Evolutionary conservation across 805 yeast genomes (phyloP).

Genomic region (Nakazawaea siamensis): DNA sequence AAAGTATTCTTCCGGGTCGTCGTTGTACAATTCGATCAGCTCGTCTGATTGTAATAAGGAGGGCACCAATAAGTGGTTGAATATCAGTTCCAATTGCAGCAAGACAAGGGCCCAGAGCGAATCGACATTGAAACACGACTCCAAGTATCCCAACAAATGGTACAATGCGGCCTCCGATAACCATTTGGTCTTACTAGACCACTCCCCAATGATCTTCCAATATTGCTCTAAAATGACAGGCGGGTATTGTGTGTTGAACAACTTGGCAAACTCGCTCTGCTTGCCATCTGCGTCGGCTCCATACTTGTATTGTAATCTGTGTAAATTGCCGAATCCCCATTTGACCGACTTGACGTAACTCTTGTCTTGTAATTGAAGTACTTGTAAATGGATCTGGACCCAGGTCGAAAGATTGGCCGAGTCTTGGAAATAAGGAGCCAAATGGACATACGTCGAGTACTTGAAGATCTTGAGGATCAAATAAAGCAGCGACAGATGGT

Average conservation of each 20-base stretch:
- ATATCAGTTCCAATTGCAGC: slow-evolving; percentile 54
- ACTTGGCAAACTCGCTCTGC: slow-evolving; percentile 13
- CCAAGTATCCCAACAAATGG: slow-evolving; percentile 54
- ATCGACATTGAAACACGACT: slow-evolving; percentile 38
- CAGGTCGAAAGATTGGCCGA: slow-evolving; percentile 45
- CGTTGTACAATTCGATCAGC: slow-evolving; percentile 67
- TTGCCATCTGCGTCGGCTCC: slow-evolving; percentile 29
- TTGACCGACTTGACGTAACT: slow-evolving; percentile 62
- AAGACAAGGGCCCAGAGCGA: slow-evolving; percentile 58
- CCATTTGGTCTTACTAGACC: slow-evolving; percentile 63
- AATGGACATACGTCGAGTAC: slow-evolving; percentile 62
- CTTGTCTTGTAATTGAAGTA: slow-evolving; percentile 40
- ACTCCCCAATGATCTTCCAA: slow-evolving; percentile 54
- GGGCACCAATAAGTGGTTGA: slow-evolving; percentile 71
- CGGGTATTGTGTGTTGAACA: slow-evolving; percentile 48
- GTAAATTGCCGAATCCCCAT: slow-evolving; percentile 78
- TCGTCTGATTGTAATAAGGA: slow-evolving; percentile 62
- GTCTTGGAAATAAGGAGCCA: slow-evolving; percentile 53
- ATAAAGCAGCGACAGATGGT: slow-evolving; percentile 37
- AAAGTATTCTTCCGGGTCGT: slow-evolving; percentile 84
- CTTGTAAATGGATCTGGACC: slow-evolving; percentile 62
- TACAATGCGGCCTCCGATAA: slow-evolving; percentile 53
- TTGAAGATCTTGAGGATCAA: slow-evolving; percentile 70
- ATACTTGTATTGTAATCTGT: slow-evolving; percentile 59
- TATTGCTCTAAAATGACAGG: slow-evolving; percentile 62